phyloP scores from a whole-genome alignment of 306 rosid species.

The Quercus bicolor region DNA sequence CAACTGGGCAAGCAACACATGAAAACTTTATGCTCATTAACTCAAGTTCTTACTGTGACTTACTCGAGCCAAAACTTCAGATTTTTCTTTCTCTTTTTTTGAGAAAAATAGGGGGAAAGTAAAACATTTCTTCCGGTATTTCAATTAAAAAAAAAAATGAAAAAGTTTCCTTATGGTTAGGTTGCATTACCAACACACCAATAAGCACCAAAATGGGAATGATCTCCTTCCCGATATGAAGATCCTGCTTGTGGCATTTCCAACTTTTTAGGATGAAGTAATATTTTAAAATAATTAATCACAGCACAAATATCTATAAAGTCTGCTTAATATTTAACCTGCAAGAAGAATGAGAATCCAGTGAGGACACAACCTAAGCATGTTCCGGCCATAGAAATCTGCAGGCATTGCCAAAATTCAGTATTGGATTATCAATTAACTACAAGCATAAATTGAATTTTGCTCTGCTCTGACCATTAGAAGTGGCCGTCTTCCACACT shows the following conservation, averaged over 20 bases:
- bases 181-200: constrained; percentile 18
- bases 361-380: constrained; percentile 16
- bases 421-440: background rate
- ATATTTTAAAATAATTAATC: background rate
- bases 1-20: too few relatives aligned
- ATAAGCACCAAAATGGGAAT: constrained; percentile 5
- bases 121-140: background rate
- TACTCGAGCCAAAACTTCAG: too few relatives aligned
- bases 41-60: too few relatives aligned
- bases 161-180: background rate
- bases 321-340: constrained; percentile 3
- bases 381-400: constrained; percentile 17
- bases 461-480: background rate
- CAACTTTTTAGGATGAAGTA: background rate
- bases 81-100: background rate
- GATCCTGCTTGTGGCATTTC: background rate
- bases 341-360: constrained; percentile 18
- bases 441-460: background rate
- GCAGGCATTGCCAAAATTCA: background rate
- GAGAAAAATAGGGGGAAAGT: background rate
- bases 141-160: background rate
- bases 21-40: too few relatives aligned
- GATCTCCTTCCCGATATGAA: background rate
- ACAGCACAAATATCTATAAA: background rate
- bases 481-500: constrained; percentile 19